Evolutionary conservation across 164 flowering plant genomes (phyloP).

Genomic region (Chimonanthus salicifolius): DNA sequence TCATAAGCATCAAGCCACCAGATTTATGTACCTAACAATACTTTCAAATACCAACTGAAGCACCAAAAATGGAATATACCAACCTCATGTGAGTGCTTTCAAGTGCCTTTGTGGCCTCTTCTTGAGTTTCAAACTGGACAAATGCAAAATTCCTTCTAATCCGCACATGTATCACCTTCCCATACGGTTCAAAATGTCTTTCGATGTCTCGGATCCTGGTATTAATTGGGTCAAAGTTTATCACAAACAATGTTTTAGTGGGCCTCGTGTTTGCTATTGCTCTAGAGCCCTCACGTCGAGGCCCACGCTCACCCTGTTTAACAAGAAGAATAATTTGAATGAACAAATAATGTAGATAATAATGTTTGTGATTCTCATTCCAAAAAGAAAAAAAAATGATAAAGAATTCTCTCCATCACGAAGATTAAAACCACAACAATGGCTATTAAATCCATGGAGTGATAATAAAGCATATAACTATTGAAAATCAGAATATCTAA

Average conservation of each 20-base stretch:
- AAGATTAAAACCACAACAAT: too few relatives aligned
- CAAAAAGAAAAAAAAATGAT: too few relatives aligned
- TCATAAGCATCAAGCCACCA: too few relatives aligned
- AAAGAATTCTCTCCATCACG: too few relatives aligned
- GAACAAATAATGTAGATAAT: too few relatives aligned
- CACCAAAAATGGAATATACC: neutral
- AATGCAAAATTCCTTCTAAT: constrained; percentile 87
- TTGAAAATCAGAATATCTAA: too few relatives aligned
- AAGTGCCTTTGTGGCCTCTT: constrained; percentile 90
- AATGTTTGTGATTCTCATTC: too few relatives aligned
- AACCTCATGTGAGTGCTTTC: constrained; percentile 87
- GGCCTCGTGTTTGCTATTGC: constrained; percentile 63
- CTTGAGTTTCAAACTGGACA: constrained; percentile 86
- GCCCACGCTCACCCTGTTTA: constrained; percentile 57
- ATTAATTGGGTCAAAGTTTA: constrained; percentile 74
- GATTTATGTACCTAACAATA: too few relatives aligned
- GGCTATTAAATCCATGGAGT: too few relatives aligned
- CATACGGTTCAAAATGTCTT: constrained; percentile 81
- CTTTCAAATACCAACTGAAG: neutral
- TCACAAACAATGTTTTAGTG: constrained; percentile 83
- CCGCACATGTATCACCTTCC: constrained; percentile 65
- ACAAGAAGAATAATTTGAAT: neutral
- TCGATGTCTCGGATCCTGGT: constrained; percentile 71
- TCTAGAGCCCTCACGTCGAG: constrained; percentile 53
- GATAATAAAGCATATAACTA: too few relatives aligned